Conservation (phyloP, 2,329 filamentous ascomycete species). For the Colletotrichum zoysiae region DNA sequence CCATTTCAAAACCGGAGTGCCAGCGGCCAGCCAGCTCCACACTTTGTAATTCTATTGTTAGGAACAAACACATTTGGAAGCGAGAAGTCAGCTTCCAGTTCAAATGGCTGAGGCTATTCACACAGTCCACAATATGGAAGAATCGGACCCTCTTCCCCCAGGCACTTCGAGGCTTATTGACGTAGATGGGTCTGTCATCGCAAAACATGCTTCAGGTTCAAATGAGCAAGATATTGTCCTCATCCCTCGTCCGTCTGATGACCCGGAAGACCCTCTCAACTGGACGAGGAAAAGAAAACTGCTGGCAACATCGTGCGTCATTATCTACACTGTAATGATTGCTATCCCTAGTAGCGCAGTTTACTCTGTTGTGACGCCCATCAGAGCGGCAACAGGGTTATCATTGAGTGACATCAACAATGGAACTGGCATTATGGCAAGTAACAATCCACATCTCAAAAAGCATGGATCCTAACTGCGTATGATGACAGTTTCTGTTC, state of each 20-base stretch:
- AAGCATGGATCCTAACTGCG: background rate
- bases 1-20: background rate
- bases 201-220: constrained; percentile 20
- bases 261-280: constrained; percentile 48
- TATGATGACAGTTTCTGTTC: constrained; percentile 51
- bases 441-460: background rate
- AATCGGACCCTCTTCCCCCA: background rate
- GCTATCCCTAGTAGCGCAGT: constrained; percentile 56
- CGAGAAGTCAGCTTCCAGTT: background rate
- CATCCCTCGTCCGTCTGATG: constrained; percentile 44
- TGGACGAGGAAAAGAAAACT: constrained; percentile 45
- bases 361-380: constrained; percentile 55
- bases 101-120: background rate
- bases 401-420: constrained; percentile 53
- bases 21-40: background rate
- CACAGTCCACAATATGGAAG: background rate
- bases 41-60: background rate
- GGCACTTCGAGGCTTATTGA: constrained; percentile 35
- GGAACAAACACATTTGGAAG: background rate
- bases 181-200: constrained; percentile 21
- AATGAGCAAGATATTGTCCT: constrained; percentile 44
- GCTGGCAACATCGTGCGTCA: constrained; percentile 42
- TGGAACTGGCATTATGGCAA: constrained; percentile 54
- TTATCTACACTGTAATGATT: constrained; percentile 44
- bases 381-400: constrained; percentile 50